phyloP scores from a whole-genome alignment of 2,329 filamentous ascomycete species.

The Aspergillus pseudonomiae region DNA sequence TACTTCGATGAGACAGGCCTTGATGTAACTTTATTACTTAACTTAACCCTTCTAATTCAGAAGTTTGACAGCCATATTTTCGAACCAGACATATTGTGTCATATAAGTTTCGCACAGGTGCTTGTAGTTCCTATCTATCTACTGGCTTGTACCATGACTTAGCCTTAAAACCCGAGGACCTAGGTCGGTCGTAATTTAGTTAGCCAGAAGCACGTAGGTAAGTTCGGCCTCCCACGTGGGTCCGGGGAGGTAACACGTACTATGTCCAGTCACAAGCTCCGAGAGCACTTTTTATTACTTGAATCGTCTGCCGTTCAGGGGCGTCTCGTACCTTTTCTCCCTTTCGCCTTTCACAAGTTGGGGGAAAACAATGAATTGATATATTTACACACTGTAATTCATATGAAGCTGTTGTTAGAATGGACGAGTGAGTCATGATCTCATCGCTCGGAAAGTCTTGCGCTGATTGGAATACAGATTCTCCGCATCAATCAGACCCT shows the following conservation, averaged over 20 bases:
- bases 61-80: neutral
- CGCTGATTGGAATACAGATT: conserved; percentile 29
- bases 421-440: conserved; percentile 36
- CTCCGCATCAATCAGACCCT: conserved; percentile 40
- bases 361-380: neutral
- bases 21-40: neutral
- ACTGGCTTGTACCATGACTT: neutral
- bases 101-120: neutral
- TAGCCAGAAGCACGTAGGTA: neutral
- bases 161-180: conserved; percentile 2
- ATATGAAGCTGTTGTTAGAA: conserved; percentile 13
- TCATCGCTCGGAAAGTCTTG: neutral
- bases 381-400: neutral
- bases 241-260: neutral
- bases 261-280: neutral
- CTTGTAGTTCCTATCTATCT: neutral
- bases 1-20: neutral
- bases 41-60: neutral
- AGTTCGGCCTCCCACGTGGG: conserved; percentile 2
- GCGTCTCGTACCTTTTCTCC: neutral
- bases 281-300: neutral
- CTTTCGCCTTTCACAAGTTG: neutral
- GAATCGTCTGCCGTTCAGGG: conserved; percentile 1
- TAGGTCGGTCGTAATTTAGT: conserved; percentile 3
- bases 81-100: neutral